Evolutionary conservation across 345 rosid genomes (phyloP).

Genomic region (Pistacia integerrima): DNA sequence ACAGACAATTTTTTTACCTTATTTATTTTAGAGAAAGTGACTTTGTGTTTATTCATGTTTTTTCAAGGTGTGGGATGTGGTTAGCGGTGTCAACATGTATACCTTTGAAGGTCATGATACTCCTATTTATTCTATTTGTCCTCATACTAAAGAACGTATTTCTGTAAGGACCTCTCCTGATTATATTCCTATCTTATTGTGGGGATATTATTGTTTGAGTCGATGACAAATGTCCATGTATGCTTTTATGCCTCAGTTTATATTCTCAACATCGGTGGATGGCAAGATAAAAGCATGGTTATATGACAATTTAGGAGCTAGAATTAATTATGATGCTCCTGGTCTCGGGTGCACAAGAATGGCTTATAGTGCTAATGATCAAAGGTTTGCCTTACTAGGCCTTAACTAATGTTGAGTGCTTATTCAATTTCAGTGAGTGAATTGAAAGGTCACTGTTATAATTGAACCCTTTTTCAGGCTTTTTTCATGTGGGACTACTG

Average conservation of each 20-base stretch:
- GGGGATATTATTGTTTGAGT: not conserved
- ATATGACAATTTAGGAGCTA: slow-evolving; percentile 35
- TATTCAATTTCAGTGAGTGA: slow-evolving; percentile 1
- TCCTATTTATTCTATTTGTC: slow-evolving; percentile 81
- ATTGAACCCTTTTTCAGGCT: slow-evolving; percentile 24
- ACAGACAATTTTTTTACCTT: too few relatives aligned
- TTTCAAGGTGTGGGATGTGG: slow-evolving; percentile 79
- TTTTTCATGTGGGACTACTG: slow-evolving; percentile 41
- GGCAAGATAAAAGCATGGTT: slow-evolving; percentile 47
- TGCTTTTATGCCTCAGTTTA: slow-evolving; percentile 33
- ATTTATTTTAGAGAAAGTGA: not conserved
- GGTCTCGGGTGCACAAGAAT: slow-evolving; percentile 35
- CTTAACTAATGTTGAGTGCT: slow-evolving; percentile 4
- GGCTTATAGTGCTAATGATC: slow-evolving; percentile 34
- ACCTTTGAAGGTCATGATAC: slow-evolving; percentile 88
- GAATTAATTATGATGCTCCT: slow-evolving; percentile 41
- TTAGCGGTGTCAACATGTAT: slow-evolving; percentile 56
- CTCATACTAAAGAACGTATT: slow-evolving; percentile 72
- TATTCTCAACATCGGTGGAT: slow-evolving; percentile 48
- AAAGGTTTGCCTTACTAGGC: slow-evolving; percentile 22
- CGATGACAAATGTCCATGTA: not conserved
- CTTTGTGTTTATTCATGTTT: slow-evolving; percentile 14
- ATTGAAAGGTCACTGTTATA: not conserved
- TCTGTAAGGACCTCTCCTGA: slow-evolving; percentile 44
- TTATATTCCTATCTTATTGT: not conserved